Base-by-base conservation (phyloP, 177 flowering plant genomes). In the Vitis hybrid region DNA sequence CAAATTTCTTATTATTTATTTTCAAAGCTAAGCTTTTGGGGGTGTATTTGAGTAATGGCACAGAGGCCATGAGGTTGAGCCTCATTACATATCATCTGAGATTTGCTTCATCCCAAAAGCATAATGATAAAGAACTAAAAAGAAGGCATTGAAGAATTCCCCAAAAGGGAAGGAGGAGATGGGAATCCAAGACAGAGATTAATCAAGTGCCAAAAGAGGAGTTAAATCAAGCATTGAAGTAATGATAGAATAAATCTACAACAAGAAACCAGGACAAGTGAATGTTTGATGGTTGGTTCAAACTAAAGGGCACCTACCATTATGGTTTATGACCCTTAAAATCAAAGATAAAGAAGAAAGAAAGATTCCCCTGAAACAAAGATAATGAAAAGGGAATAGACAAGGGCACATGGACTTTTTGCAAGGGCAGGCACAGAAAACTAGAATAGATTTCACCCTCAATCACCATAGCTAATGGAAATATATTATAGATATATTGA, bases 351-450 rank as follows among this genome's bases (percentile, higher is more conserved):
- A 62, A 51, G 58, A 13, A 54, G 19, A 47, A 55, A 69, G 65
- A 58, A 64, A 69, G 69, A 74, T 69, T 69, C 72, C 65, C 59
- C 20, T 31, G 58, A 56, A 62, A 44, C 5, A 18, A 33, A 49
- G 38, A 62, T 31, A 8, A 33, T 50, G 12, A 24, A 62, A 67
- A 44, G 62, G 64, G 22, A 62, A 62, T 22, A 19, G 68, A 68
- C 73, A 75, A 24, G 49, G 63, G 65, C 76, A 76, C 73, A 68
- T 76, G 79, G 73, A 71, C 44, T 59, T 67, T 62, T 47, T 28
- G 63, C 13, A 64, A 69, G 64, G 68, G 72, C 57, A 63, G 72
- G 76, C 76, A 69, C 79, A 59, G 79, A 77, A 76, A 69, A 64
- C 79, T 60, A 72, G 28, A 69, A 11, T 51, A 33, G 18, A 61